phyloP scores from a whole-genome alignment of 306 rosid species.

The Pyrus bretschneideri region DNA sequence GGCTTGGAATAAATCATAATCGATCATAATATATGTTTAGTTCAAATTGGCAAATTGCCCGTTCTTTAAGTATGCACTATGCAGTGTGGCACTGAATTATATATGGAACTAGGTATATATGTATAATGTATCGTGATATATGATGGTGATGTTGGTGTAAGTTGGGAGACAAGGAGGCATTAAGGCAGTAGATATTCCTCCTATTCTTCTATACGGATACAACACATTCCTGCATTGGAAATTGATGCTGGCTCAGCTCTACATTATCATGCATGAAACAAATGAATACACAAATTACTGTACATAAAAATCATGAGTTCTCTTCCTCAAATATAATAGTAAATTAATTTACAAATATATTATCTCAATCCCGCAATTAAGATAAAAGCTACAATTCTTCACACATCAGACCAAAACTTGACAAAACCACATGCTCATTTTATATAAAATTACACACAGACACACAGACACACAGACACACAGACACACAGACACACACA shows the following conservation, averaged over 20 bases:
- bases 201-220: background rate
- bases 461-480: too few relatives aligned
- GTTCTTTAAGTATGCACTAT: background rate
- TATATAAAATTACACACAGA: too few relatives aligned
- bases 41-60: background rate
- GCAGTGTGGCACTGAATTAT: background rate
- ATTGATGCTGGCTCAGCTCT: constrained; percentile 14
- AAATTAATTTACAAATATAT: too few relatives aligned
- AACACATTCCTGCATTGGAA: constrained; percentile 20
- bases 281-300: background rate
- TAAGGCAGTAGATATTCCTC: constrained; percentile 14
- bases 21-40: background rate
- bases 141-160: constrained; percentile 20
- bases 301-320: background rate
- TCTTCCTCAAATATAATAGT: too few relatives aligned
- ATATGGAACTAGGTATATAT: background rate
- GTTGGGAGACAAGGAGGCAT: constrained; percentile 34
- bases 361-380: too few relatives aligned
- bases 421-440: too few relatives aligned
- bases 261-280: background rate
- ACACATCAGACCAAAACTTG: too few relatives aligned
- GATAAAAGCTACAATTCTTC: too few relatives aligned
- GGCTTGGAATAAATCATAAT: background rate
- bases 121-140: background rate
- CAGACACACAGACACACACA: too few relatives aligned